These are phyloP conservation scores for Neocallimastix lanati DNA, from an alignment of 192 early-diverging fungal species.

Conservation along the genomic window DNA sequence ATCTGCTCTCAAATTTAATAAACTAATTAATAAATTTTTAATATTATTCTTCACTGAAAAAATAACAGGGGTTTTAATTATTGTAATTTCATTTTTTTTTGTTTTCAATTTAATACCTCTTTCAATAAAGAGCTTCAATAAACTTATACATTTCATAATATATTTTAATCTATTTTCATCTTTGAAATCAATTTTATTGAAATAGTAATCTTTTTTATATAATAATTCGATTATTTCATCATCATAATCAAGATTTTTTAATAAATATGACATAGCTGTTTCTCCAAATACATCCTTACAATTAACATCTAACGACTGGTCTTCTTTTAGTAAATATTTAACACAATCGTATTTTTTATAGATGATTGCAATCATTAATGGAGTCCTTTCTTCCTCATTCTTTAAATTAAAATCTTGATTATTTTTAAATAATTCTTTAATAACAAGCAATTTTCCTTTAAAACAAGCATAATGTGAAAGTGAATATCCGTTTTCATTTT, in stretches of 20 bases:
- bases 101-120: background rate
- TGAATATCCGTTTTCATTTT: background rate
- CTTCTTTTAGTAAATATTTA: background rate
- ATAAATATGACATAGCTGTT: background rate
- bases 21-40: background rate
- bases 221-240: background rate
- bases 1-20: background rate
- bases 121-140: background rate
- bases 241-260: background rate
- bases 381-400: background rate
- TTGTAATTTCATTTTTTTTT: background rate
- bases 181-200: background rate
- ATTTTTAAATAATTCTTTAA: background rate
- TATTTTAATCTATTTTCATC: background rate
- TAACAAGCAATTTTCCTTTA: background rate
- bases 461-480: background rate
- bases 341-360: background rate
- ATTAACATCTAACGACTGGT: background rate
- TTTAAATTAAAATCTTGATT: background rate
- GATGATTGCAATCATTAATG: background rate
- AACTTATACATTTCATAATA: background rate
- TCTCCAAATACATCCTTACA: background rate
- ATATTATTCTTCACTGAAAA: background rate
- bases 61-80: background rate
- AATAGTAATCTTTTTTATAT: background rate